Percentiles rank a stretch among this genome's conserved stretches.
These are phyloP conservation scores for Malassezia arunalokei DNA, from an alignment of 1,284 basidiomycete species.

Conservation along the genomic window DNA sequence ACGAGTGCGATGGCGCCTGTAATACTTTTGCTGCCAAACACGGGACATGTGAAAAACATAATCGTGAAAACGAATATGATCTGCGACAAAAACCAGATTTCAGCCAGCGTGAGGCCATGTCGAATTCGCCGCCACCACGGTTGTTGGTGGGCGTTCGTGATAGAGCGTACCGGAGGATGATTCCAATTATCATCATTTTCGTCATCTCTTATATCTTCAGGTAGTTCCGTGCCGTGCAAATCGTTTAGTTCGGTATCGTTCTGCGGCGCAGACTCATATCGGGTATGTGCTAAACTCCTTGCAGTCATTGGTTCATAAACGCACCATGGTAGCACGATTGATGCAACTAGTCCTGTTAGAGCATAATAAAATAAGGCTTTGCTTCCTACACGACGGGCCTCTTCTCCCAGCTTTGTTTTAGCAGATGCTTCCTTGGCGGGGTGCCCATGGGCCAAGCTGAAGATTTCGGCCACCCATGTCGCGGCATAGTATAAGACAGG, in stretches of 20 bases:
- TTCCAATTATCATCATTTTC: background rate
- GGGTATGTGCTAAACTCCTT: background rate
- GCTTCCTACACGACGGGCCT: slow-evolving; percentile 69
- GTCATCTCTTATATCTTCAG: background rate
- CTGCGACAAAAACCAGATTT: slow-evolving; percentile 31
- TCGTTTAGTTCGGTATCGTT: background rate
- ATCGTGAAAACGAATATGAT: slow-evolving; percentile 24
- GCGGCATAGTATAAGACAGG: slow-evolving; percentile 35
- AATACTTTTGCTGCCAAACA: slow-evolving; percentile 31
- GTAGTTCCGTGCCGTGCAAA: background rate
- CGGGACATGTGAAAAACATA: slow-evolving; percentile 29
- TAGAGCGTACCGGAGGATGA: background rate
- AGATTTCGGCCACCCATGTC: slow-evolving; percentile 38
- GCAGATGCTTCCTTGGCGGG: slow-evolving; percentile 15
- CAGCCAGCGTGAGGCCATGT: slow-evolving; percentile 20
- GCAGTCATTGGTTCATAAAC: slow-evolving; percentile 47
- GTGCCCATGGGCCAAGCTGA: slow-evolving; percentile 19
- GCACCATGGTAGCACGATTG: slow-evolving; percentile 62
- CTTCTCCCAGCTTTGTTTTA: slow-evolving; percentile 36
- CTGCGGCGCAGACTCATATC: background rate
- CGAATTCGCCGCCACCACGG: background rate
- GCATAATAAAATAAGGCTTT: slow-evolving; percentile 69
- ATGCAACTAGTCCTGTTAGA: slow-evolving; percentile 58
- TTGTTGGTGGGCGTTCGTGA: background rate
- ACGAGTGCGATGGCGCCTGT: slow-evolving; percentile 49